Percentiles rank a stretch among this genome's conserved stretches.
phyloP scores from a whole-genome alignment of 2,329 filamentous ascomycete genomes.

The Aspergillus sp. region DNA sequence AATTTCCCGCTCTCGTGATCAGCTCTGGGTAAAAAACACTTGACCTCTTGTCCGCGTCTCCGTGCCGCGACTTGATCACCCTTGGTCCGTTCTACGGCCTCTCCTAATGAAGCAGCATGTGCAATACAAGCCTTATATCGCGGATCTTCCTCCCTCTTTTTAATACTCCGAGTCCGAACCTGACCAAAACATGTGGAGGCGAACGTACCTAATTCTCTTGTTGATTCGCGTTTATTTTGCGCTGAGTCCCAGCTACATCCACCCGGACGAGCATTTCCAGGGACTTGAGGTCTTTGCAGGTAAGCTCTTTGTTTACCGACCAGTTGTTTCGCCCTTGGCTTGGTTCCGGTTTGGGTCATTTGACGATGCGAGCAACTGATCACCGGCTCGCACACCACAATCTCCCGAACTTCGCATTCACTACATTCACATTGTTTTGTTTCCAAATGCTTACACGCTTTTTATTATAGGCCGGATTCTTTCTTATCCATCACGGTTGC shows the following conservation, averaged over 20 bases:
- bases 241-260: slow-evolving; percentile 90
- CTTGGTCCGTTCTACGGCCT: slow-evolving; percentile 7
- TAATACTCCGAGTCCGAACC: slow-evolving; percentile 17
- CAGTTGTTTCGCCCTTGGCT: neutral
- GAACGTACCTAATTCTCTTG: slow-evolving; percentile 80
- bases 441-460: slow-evolving; percentile 4
- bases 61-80: slow-evolving; percentile 10
- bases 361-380: slow-evolving; percentile 7
- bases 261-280: slow-evolving; percentile 99
- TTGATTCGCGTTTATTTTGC: slow-evolving; percentile 91
- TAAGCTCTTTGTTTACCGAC: slow-evolving; percentile 50
- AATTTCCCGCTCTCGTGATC: neutral
- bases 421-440: neutral
- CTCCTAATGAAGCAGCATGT: slow-evolving; percentile 13
- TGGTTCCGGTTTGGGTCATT: neutral
- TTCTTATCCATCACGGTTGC: slow-evolving; percentile 81
- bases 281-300: slow-evolving; percentile 96
- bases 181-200: slow-evolving; percentile 73
- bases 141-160: slow-evolving; percentile 4
- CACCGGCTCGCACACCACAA: neutral
- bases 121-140: slow-evolving; percentile 7
- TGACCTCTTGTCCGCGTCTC: neutral
- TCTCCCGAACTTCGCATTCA: neutral
- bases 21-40: neutral
- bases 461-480: slow-evolving; percentile 77